Percentiles rank a stretch among this genome's conserved stretches.
These are phyloP conservation scores for Hypoxylon sp. DNA, from an alignment of 2,329 filamentous ascomycete genomes.

Conservation along the genomic window DNA sequence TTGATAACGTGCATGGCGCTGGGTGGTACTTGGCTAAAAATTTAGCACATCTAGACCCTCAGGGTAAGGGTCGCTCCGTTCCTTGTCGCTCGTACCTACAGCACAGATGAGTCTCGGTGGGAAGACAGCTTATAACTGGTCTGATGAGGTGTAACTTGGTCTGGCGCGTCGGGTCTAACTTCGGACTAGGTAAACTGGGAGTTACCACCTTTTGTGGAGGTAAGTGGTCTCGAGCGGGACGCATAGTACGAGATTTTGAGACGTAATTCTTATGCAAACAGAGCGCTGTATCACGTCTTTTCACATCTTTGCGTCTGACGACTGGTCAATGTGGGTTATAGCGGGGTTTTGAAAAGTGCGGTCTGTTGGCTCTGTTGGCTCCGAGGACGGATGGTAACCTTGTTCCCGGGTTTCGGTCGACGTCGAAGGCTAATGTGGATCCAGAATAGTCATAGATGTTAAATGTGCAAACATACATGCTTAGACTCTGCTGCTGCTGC, in stretches of 20 bases:
- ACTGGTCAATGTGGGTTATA: constrained; percentile 39
- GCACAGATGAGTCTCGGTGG: constrained; percentile 26
- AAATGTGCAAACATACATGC: constrained; percentile 28
- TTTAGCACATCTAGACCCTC: constrained; percentile 8
- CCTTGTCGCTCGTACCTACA: constrained; percentile 27
- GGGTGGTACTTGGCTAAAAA: constrained; percentile 23
- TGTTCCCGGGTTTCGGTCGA: constrained; percentile 39
- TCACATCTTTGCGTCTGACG: constrained; percentile 29
- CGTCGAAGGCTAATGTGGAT: constrained; percentile 42
- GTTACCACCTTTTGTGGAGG: constrained; percentile 32
- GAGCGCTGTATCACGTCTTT: constrained; percentile 43
- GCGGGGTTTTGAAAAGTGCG: constrained; percentile 43
- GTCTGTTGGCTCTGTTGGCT: constrained; percentile 43
- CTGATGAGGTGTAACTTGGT: constrained; percentile 25
- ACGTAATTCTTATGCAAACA: constrained; percentile 43
- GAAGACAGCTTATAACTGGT: constrained; percentile 21
- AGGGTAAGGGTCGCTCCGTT: constrained; percentile 27
- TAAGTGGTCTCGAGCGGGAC: constrained; percentile 19
- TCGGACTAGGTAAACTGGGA: constrained; percentile 17
- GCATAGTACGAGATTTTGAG: constrained; percentile 37
- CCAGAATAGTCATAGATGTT: constrained; percentile 30
- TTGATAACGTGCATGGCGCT: constrained; percentile 27
- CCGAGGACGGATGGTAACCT: constrained; percentile 46
- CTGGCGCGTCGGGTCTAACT: constrained; percentile 24
- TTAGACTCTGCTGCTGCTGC: not conserved